Conservation (phyloP, 441 rosid species). For the Euphorbia schlechtendalii region DNA sequence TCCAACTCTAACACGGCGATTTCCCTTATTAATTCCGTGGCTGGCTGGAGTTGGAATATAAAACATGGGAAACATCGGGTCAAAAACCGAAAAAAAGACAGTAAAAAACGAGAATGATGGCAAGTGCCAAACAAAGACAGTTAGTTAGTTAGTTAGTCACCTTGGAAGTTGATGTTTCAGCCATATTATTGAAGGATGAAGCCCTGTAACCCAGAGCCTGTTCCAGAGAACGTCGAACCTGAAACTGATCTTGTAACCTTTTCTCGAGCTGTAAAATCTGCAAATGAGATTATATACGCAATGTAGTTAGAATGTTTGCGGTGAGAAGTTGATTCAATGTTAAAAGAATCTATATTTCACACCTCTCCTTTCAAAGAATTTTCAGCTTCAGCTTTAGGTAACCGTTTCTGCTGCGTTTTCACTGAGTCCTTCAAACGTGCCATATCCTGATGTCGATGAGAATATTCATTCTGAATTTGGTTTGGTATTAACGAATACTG, state of each 20-base stretch:
- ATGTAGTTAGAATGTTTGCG: constrained; percentile 4
- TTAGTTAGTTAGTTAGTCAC: constrained; percentile 26
- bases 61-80: too few relatives aligned
- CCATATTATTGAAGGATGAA: constrained; percentile 29
- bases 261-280: constrained; percentile 87
- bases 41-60: constrained; percentile 42
- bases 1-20: constrained; percentile 83
- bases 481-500: too few relatives aligned
- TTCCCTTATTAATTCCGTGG: constrained; percentile 74
- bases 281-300: constrained; percentile 11
- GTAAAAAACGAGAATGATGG: not conserved
- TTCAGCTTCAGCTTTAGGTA: constrained; percentile 38
- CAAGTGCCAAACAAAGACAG: not conserved
- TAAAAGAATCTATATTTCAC: constrained; percentile 11
- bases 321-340: constrained; percentile 3
- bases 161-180: constrained; percentile 52
- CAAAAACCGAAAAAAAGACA: too few relatives aligned
- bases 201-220: constrained; percentile 64
- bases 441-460: constrained; percentile 37
- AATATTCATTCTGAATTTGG: not conserved
- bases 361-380: constrained; percentile 77
- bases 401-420: constrained; percentile 37
- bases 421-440: constrained; percentile 31
- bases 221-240: constrained; percentile 68
- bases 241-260: constrained; percentile 69